Evolutionary conservation across 768 basidiomycete species (phyloP).

Genomic region (Amylocystis lapponica): DNA sequence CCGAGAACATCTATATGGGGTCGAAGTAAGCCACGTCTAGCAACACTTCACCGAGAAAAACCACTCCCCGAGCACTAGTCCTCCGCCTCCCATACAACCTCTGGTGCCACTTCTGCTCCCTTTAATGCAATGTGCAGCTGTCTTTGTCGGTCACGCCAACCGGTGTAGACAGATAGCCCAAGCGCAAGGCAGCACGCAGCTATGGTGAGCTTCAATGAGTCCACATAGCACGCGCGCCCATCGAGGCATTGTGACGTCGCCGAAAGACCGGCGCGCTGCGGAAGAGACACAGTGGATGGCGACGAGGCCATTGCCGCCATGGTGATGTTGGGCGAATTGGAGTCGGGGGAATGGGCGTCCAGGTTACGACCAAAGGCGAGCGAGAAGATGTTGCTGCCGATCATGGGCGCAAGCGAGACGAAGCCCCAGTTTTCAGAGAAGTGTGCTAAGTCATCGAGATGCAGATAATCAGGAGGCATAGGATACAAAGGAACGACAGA

Average conservation of each 20-base stretch:
- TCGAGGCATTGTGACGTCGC: slow-evolving; percentile 44
- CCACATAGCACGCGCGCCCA: slow-evolving; percentile 56
- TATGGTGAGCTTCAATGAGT: slow-evolving; percentile 46
- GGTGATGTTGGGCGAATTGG: neutral
- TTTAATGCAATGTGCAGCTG: slow-evolving; percentile 5
- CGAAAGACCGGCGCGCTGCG: slow-evolving; percentile 13
- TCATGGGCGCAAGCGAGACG: slow-evolving; percentile 64
- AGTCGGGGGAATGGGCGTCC: slow-evolving; percentile 52
- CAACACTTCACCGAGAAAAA: no score
- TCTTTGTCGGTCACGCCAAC: slow-evolving; percentile 36
- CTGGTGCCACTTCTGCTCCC: slow-evolving; percentile 4
- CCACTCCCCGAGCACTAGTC: no score
- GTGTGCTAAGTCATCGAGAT: slow-evolving; percentile 38
- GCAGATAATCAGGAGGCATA: neutral
- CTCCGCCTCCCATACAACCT: slow-evolving; percentile 18
- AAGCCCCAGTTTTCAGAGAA: slow-evolving; percentile 88
- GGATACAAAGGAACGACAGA: slow-evolving; percentile 11
- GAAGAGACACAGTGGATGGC: neutral
- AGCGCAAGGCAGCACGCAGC: slow-evolving; percentile 41
- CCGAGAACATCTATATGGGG: no score
- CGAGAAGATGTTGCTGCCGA: slow-evolving; percentile 82
- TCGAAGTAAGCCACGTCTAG: no score
- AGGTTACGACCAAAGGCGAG: slow-evolving; percentile 76
- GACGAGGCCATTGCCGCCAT: neutral
- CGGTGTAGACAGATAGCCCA: slow-evolving; percentile 44